Evolutionary conservation across 2,329 filamentous ascomycete species (phyloP).

Genomic region (Cytospora paraplurivora): DNA sequence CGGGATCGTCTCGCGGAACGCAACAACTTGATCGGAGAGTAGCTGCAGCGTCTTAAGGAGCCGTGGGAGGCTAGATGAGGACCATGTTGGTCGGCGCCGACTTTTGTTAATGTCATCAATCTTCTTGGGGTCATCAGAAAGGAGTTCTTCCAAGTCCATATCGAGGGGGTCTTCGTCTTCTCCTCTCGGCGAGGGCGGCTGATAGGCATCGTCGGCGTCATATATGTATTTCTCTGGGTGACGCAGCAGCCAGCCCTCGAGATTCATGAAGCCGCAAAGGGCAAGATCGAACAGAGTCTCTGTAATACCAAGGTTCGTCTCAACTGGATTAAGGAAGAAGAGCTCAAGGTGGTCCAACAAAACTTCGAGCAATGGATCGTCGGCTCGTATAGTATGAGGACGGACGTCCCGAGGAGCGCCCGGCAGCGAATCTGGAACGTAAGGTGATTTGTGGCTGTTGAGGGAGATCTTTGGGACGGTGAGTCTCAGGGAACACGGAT

Average conservation of each 20-base stretch:
- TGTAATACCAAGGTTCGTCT: conserved; percentile 87
- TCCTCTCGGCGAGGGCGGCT: conserved; percentile 28
- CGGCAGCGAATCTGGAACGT: conserved; percentile 57
- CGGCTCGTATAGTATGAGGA: conserved; percentile 62
- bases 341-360: conserved; percentile 70
- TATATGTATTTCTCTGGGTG: conserved; percentile 67
- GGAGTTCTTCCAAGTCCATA: conserved; percentile 14
- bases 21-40: conserved; percentile 63
- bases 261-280: conserved; percentile 78
- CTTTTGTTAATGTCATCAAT: conserved; percentile 53
- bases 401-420: conserved; percentile 63
- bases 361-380: conserved; percentile 66
- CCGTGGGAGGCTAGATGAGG: conserved; percentile 50
- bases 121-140: conserved; percentile 44
- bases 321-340: conserved; percentile 88
- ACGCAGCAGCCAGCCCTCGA: conserved; percentile 89
- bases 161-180: conserved; percentile 38
- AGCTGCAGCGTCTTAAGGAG: conserved; percentile 60
- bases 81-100: conserved; percentile 57
- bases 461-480: conserved; percentile 62
- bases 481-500: conserved; percentile 71
- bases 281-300: conserved; percentile 81
- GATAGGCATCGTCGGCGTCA: conserved; percentile 44
- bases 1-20: conserved; percentile 65
- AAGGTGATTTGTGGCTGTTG: conserved; percentile 59